These are phyloP conservation scores for Phytophthora niederhauseri DNA, from an alignment of 352 stramenopile species.

Conservation along the genomic window DNA sequence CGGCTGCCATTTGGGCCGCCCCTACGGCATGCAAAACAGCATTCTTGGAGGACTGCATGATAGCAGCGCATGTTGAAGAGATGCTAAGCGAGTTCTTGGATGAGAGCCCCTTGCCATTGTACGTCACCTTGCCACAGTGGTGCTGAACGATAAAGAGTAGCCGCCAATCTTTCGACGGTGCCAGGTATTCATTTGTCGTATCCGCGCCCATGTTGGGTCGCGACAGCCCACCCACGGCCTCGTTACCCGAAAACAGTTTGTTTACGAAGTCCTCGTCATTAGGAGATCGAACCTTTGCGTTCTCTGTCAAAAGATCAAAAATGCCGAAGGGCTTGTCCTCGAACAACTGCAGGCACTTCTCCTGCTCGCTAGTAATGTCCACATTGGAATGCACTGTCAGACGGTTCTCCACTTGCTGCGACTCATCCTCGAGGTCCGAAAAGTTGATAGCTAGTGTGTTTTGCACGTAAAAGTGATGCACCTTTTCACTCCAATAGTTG, in stretches of 20 bases:
- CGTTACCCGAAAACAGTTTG: constrained; percentile 79
- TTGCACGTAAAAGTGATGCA: constrained; percentile 82
- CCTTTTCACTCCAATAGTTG: constrained; percentile 90
- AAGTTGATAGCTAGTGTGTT: constrained; percentile 74
- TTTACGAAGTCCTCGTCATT: constrained; percentile 84
- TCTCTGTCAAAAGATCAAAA: constrained; percentile 72
- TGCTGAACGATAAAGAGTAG: constrained; percentile 81
- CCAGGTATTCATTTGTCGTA: constrained; percentile 67
- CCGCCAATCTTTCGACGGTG: constrained; percentile 77
- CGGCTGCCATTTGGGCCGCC: constrained; percentile 64
- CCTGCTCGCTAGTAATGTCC: constrained; percentile 57
- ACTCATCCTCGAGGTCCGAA: constrained; percentile 60
- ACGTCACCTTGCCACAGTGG: constrained; percentile 73
- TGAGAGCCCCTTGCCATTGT: constrained; percentile 73
- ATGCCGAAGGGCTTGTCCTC: constrained; percentile 78
- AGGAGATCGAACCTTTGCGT: constrained; percentile 62
- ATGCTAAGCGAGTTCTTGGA: constrained; percentile 77
- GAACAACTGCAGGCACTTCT: constrained; percentile 72
- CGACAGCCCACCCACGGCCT: constrained; percentile 51
- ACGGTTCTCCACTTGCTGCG: constrained; percentile 66
- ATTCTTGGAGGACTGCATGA: constrained; percentile 89
- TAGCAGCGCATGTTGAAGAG: constrained; percentile 78
- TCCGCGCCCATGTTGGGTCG: constrained; percentile 66
- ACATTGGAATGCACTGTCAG: constrained; percentile 62
- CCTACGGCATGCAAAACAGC: constrained; percentile 72